These are phyloP conservation scores for Cicer judaicum DNA, from an alignment of 306 rosid genomes.

Conservation along the genomic window DNA sequence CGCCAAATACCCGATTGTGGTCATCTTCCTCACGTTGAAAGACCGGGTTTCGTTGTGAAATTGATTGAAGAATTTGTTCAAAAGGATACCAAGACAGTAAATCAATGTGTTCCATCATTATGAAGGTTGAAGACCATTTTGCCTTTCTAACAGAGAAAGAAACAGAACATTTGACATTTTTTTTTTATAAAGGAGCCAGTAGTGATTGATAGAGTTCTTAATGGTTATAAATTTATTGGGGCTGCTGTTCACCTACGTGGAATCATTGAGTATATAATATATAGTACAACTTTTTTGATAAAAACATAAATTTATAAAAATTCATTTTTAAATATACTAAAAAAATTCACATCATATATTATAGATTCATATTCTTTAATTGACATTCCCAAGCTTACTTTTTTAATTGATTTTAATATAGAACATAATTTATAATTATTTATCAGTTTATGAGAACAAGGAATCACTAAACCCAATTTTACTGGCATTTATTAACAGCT, in stretches of 20 bases:
- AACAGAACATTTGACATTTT: constrained; percentile 31
- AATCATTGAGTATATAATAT: neutral
- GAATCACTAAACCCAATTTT: too few species aligned
- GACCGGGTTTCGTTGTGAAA: constrained; percentile 64
- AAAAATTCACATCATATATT: neutral
- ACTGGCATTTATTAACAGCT: too few species aligned
- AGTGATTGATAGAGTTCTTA: constrained; percentile 33
- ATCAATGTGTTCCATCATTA: constrained; percentile 39
- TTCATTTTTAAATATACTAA: neutral
- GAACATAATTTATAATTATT: too few species aligned
- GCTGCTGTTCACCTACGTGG: neutral
- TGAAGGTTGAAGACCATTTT: constrained; percentile 42
- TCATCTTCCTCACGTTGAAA: constrained; percentile 87
- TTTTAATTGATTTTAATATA: too few species aligned
- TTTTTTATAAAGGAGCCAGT: neutral
- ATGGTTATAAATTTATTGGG: constrained; percentile 15
- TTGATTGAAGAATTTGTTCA: constrained; percentile 66
- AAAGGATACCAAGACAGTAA: constrained; percentile 47
- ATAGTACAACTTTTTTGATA: neutral
- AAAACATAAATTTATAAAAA: neutral
- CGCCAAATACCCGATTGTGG: constrained; percentile 83
- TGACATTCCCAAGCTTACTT: too few species aligned
- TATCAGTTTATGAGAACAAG: too few species aligned
- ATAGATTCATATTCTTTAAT: neutral
- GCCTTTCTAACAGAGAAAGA: constrained; percentile 15